Conservation (phyloP, 257 asterid species). For the Nicotiana benthamiana region DNA sequence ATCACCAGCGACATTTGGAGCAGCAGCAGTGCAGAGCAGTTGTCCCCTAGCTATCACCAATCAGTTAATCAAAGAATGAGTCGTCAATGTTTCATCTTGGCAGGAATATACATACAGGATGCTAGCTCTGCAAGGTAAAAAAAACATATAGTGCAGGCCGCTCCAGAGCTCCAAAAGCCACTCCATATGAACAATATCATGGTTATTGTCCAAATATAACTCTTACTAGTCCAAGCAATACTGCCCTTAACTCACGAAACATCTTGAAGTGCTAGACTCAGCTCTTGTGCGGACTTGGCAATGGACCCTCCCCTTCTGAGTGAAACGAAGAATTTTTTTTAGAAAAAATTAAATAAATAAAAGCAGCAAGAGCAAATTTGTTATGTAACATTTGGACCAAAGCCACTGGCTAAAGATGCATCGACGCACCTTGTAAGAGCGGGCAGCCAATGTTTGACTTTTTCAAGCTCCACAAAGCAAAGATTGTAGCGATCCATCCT, state of each 20-base stretch:
- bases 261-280: constrained; percentile 78
- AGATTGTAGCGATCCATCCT: constrained; percentile 93
- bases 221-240: neutral
- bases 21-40: neutral
- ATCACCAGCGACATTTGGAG: constrained; percentile 1
- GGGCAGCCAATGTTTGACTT: constrained; percentile 61
- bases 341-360: neutral
- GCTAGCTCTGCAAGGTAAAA: neutral
- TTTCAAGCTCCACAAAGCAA: constrained; percentile 91
- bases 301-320: constrained; percentile 86
- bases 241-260: constrained; percentile 30
- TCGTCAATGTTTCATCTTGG: constrained; percentile 11
- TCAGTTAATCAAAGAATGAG: constrained; percentile 11
- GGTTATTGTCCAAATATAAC: neutral
- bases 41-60: constrained; percentile 3
- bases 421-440: constrained; percentile 55
- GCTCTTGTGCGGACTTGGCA: constrained; percentile 85
- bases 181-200: constrained; percentile 3
- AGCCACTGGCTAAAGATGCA: neutral
- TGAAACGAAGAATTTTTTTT: neutral
- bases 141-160: neutral
- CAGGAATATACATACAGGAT: constrained; percentile 9
- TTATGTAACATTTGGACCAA: neutral
- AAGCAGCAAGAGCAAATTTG: constrained; percentile 5
- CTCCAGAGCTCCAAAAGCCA: constrained; percentile 6